Conservation (phyloP, 108 stramenopile genomes). For the Pseudonitzschia multiseries region DNA sequence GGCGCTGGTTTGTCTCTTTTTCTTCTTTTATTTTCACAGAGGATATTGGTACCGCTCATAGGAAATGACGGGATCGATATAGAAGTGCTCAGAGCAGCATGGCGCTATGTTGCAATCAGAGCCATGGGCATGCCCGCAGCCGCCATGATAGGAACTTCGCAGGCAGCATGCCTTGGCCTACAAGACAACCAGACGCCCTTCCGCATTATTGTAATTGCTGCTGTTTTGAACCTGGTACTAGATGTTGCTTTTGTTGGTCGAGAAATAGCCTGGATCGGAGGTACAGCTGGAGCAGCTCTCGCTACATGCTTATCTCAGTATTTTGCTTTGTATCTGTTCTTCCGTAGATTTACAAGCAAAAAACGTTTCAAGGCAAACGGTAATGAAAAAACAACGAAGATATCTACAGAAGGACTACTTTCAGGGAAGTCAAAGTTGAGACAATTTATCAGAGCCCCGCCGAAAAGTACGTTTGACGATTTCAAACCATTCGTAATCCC, state of each 20-base stretch:
- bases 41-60: constrained; percentile 48
- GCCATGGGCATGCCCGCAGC: constrained; percentile 69
- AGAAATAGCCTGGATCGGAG: constrained; percentile 42
- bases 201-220: constrained; percentile 57
- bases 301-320: constrained; percentile 69
- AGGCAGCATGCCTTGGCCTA: constrained; percentile 57
- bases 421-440: constrained; percentile 7
- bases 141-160: constrained; percentile 55
- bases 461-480: constrained; percentile 17
- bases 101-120: constrained; percentile 66
- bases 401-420: constrained; percentile 32
- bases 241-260: constrained; percentile 54
- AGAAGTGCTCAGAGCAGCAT: constrained; percentile 44
- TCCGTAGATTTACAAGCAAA: background rate
- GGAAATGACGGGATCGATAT: constrained; percentile 56
- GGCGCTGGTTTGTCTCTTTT: constrained; percentile 42
- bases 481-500: constrained; percentile 66
- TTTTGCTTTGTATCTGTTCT: constrained; percentile 40
- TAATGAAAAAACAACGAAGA: background rate
- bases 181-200: constrained; percentile 64
- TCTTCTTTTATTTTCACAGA: constrained; percentile 28
- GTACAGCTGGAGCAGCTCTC: constrained; percentile 77
- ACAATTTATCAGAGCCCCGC: constrained; percentile 38
- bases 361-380: background rate
- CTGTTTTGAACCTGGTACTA: constrained; percentile 59